A percentile compares a stretch with the other conserved stretches of the same genome.
phyloP scores from a whole-genome alignment of 331 rosid genomes.

The Acacia concinna region DNA sequence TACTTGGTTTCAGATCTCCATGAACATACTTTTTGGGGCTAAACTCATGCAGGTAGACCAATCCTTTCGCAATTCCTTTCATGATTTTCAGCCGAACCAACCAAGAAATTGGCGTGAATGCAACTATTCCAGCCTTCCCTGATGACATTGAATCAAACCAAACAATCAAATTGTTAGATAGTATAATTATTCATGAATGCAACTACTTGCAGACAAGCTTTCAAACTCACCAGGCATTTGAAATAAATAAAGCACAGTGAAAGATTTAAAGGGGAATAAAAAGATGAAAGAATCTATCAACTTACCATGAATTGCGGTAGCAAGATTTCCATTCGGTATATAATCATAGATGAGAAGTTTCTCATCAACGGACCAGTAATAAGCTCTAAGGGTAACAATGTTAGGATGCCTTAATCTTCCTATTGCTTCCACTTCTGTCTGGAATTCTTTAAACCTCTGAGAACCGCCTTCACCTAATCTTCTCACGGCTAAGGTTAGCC shows the following conservation, averaged over 20 bases:
- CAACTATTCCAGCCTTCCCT: slow-evolving; percentile 70
- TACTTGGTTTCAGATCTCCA: slow-evolving; percentile 84
- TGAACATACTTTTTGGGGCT: slow-evolving; percentile 97
- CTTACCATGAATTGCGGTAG: slow-evolving; percentile 83
- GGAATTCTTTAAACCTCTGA: slow-evolving; percentile 94
- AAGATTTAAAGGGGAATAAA: background rate
- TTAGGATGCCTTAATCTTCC: slow-evolving; percentile 94
- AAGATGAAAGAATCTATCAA: background rate
- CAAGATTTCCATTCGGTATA: slow-evolving; percentile 83
- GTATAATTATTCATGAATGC: background rate
- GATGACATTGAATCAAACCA: slow-evolving; percentile 31
- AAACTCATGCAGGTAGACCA: slow-evolving; percentile 83
- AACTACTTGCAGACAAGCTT: background rate
- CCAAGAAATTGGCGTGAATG: slow-evolving; percentile 72
- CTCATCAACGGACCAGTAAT: slow-evolving; percentile 99
- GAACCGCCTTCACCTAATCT: slow-evolving; percentile 98
- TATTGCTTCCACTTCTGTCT: slow-evolving; percentile 96
- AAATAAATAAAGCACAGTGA: background rate
- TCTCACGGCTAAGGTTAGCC: slow-evolving; percentile 83
- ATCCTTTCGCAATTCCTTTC: slow-evolving; percentile 83
- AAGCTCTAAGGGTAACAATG: slow-evolving; percentile 77
- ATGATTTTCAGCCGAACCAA: slow-evolving; percentile 64
- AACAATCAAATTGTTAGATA: slow-evolving; percentile 32
- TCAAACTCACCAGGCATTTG: background rate
- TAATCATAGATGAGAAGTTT: slow-evolving; percentile 94